Conservation (phyloP, 2,329 filamentous ascomycete species). For the Colletotrichum tropicale region DNA sequence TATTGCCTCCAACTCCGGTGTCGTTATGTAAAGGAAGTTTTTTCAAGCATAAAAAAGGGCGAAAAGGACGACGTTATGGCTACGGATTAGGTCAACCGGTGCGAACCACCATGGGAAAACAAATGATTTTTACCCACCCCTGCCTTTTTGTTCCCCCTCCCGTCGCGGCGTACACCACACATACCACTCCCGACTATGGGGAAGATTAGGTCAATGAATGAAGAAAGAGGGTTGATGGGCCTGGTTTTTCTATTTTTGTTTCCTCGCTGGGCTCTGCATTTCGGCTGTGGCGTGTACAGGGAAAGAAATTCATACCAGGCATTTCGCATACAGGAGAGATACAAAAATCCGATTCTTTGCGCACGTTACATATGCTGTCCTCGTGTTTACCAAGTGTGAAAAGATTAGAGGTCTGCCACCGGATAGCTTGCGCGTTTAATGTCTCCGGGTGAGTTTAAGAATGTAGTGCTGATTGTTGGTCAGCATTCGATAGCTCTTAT, state of each 20-base stretch:
- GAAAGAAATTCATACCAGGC: constrained; percentile 50
- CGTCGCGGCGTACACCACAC: neutral
- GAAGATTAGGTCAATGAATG: neutral
- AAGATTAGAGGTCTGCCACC: too few relatives aligned
- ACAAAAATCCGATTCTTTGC: constrained; percentile 32
- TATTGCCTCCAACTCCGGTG: constrained; percentile 99
- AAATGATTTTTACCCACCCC: neutral
- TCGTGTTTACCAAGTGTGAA: too few relatives aligned
- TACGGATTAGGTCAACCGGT: constrained; percentile 22
- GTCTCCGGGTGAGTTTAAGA: too few relatives aligned
- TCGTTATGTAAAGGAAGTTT: constrained; percentile 86
- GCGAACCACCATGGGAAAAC: constrained; percentile 19
- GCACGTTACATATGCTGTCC: constrained; percentile 8
- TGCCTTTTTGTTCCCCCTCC: neutral
- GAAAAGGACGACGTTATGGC: constrained; percentile 22
- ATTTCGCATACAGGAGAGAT: constrained; percentile 51
- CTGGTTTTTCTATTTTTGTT: constrained; percentile 26
- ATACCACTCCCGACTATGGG: neutral
- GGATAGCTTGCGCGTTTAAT: too few relatives aligned
- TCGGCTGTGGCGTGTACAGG: constrained; percentile 58
- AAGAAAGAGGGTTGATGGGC: constrained; percentile 12
- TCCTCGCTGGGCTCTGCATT: constrained; percentile 55
- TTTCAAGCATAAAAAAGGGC: constrained; percentile 20
- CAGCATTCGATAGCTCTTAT: too few relatives aligned
- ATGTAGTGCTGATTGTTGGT: too few relatives aligned